A percentile compares a stretch with the other conserved stretches of the same genome.
Conservation (phyloP, 768 basidiomycete genomes). For the Mycena venus region DNA sequence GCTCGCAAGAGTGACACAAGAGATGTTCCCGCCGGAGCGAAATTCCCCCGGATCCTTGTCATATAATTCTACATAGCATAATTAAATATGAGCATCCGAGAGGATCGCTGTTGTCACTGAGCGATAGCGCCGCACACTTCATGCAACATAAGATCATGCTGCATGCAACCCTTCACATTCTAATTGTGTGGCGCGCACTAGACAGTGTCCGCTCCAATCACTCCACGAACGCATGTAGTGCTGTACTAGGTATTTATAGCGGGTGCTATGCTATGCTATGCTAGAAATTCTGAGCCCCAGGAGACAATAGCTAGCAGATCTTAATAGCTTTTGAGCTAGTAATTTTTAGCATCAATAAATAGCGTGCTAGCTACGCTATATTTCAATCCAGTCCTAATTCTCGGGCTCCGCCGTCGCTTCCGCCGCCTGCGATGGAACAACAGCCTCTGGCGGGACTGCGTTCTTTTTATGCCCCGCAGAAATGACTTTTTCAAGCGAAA, state of each 20-base stretch:
- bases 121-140: background rate
- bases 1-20: background rate
- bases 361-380: conserved; percentile 13
- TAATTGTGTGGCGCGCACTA: no score
- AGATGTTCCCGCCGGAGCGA: background rate
- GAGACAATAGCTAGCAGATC: background rate
- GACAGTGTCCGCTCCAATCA: no score
- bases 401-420: no score
- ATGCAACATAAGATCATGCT: background rate
- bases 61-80: background rate
- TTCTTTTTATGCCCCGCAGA: no score
- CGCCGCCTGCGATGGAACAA: no score
- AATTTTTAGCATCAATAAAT: background rate
- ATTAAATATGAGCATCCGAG: background rate
- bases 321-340: conserved; percentile 4
- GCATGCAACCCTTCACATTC: no score
- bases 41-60: background rate
- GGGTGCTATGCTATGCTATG: conserved; percentile 1
- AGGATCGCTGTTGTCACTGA: background rate
- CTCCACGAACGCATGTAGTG: no score
- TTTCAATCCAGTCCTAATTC: conserved; percentile 11
- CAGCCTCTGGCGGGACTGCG: no score
- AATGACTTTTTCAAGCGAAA: no score
- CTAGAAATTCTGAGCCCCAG: background rate
- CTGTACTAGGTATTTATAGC: conserved; percentile 2